Evolutionary conservation across 2,329 filamentous ascomycete genomes (phyloP), one percentile per base, ranked within the genome.

Genomic region (Colletotrichum kahawae): DNA sequence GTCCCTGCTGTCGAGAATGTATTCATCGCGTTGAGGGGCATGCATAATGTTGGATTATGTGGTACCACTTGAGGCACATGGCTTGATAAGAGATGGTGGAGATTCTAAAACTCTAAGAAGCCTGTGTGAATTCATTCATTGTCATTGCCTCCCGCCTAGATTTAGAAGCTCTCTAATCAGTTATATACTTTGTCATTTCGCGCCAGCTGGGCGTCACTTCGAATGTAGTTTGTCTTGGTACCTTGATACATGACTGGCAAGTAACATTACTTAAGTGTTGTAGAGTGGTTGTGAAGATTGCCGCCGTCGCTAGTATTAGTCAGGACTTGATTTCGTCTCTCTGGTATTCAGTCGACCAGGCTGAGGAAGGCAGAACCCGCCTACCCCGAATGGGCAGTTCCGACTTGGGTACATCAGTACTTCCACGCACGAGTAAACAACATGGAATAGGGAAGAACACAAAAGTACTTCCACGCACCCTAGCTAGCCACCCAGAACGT

Each of bases 81-180:
- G 10, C 4, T 5, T 43, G 8, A 2, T 9, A 2, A 43, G 38
- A 2, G 5, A 48, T 48, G 10, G 12, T 12, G 12, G 9, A 48
- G 18, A 48, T 21, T 48, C 18, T 21, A 1, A 1, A n/a, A n/a
- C 3, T 1, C n/a, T 21, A 2, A n/a, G 3, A 5, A n/a, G 21
- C 5, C n/a, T 21, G 5, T n/a, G 13, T 48, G 9, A 21, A 12
- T 21, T 21, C n/a, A n/a, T n/a, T n/a, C n/a, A n/a, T n/a, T n/a
- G n/a, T n/a, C n/a, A 12, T 21, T 21, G n/a, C n/a, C 43, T 13
- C 10, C n/a, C 5, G 1, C 12, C 5, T 21, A 48, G n/a, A 21
- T 4, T 7, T 12, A 48, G 10, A 48, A 48, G n/a, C 43, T 4
- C 43, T 48, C 43, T 48, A 3, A 7, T 48, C 0, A 48, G 9